Conservation (phyloP, 208 protist genomes). For the Herpetomonas tarakana region DNA sequence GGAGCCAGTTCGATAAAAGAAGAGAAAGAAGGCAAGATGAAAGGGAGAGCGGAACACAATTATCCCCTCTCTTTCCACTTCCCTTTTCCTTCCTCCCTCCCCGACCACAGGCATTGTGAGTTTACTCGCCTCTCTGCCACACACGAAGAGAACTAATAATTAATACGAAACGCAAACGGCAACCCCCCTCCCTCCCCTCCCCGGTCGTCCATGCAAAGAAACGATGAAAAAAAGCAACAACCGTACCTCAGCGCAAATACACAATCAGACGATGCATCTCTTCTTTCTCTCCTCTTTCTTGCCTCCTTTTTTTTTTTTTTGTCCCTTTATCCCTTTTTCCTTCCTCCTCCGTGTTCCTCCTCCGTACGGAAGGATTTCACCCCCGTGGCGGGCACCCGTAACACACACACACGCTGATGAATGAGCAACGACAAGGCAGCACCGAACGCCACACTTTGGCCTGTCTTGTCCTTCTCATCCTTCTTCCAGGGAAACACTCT, state of each 20-base stretch:
- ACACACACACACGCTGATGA: too few species aligned
- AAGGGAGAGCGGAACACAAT: not conserved
- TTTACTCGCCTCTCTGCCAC: too few species aligned
- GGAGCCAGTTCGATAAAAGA: too few species aligned
- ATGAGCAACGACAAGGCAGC: too few species aligned
- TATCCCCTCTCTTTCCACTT: not conserved
- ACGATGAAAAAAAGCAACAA: not conserved
- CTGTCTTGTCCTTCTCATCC: too few species aligned
- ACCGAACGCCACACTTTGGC: too few species aligned
- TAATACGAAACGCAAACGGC: too few species aligned
- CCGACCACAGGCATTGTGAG: too few species aligned
- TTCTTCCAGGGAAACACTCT: too few species aligned
- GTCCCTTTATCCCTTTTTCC: not conserved
- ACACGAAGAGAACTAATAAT: not conserved
- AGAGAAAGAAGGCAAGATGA: too few species aligned
- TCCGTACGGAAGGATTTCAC: too few species aligned
- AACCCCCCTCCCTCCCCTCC: not conserved
- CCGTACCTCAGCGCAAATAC: not conserved
- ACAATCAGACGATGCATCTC: not conserved
- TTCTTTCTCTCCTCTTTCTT: slow-evolving; percentile 6
- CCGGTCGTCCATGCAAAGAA: not conserved
- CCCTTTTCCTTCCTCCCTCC: not conserved
- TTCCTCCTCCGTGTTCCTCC: not conserved
- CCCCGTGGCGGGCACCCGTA: too few species aligned
- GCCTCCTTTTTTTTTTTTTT: slow-evolving; percentile 2